Percentiles rank a stretch among this genome's conserved stretches.
phyloP scores from a whole-genome alignment of 176 grass and related monocot species.

The Eleusine indica region DNA sequence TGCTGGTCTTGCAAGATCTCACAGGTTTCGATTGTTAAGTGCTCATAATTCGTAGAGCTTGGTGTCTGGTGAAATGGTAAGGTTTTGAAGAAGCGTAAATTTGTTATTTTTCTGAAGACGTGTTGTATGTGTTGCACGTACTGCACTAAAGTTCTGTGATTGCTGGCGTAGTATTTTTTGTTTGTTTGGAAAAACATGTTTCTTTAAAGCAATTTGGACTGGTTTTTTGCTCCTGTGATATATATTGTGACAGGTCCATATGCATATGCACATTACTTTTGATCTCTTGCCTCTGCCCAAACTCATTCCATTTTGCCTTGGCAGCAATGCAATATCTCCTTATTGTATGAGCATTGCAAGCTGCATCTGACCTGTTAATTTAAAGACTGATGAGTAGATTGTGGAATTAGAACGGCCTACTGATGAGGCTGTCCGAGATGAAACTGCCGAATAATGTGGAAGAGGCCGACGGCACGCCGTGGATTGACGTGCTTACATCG shows the following conservation, averaged over 20 bases:
- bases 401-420: too few relatives aligned
- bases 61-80: neutral
- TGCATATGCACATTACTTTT: neutral
- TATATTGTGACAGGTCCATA: neutral
- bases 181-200: neutral
- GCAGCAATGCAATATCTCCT: too few relatives aligned
- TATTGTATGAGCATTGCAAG: too few relatives aligned
- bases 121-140: neutral
- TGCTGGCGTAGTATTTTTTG: neutral
- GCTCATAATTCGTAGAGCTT: neutral
- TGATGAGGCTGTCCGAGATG: too few relatives aligned
- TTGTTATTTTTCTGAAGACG: neutral
- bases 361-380: too few relatives aligned
- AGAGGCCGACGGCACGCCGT: too few relatives aligned
- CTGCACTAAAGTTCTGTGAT: neutral
- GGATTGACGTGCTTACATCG: too few relatives aligned
- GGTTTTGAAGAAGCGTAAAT: neutral
- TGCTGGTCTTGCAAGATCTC: neutral
- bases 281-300: too few relatives aligned
- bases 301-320: too few relatives aligned
- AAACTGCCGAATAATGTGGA: too few relatives aligned
- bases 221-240: neutral
- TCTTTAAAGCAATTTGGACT: neutral
- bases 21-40: neutral
- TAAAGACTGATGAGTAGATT: too few relatives aligned